Percentiles rank a stretch among this genome's conserved stretches.
Conservation (phyloP, 2,329 filamentous ascomycete genomes). For the Pseudocercospora ulei region DNA sequence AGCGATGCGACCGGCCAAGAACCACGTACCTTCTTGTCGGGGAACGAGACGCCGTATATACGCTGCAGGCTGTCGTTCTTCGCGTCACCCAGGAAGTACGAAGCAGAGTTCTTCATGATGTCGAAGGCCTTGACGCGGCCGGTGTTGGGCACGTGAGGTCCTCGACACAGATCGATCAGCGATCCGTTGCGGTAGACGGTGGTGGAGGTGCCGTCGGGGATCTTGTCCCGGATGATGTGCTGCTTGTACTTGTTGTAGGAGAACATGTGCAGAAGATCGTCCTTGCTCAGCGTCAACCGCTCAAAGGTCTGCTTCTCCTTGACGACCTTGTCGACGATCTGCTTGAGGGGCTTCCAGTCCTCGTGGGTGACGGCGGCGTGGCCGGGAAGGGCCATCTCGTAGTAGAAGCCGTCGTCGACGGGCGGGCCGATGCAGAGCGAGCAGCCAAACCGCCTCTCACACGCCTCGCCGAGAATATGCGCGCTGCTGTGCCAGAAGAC, state of each 20-base stretch:
- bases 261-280: conserved; percentile 91
- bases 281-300: conserved; percentile 77
- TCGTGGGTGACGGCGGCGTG: conserved; percentile 59
- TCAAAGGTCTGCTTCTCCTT: conserved; percentile 97
- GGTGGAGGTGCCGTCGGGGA: conserved; percentile 76
- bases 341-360: conserved; percentile 80
- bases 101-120: conserved; percentile 76
- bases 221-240: conserved; percentile 90
- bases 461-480: conserved; percentile 90
- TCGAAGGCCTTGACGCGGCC: conserved; percentile 90
- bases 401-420: conserved; percentile 88
- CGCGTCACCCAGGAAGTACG: conserved; percentile 90
- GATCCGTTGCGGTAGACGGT: conserved; percentile 93
- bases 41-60: conserved; percentile 94
- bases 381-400: conserved; percentile 80
- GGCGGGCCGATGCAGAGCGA: conserved; percentile 89
- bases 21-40: conserved; percentile 73
- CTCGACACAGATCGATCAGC: conserved; percentile 88
- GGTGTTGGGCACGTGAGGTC: conserved; percentile 88
- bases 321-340: conserved; percentile 68
- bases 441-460: conserved; percentile 82
- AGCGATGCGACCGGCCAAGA: background rate
- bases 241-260: conserved; percentile 97
- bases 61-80: conserved; percentile 91
- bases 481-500: conserved; percentile 98